phyloP scores from a whole-genome alignment of 2,329 filamentous ascomycete species.

The Pseudogymnoascus sp. region DNA sequence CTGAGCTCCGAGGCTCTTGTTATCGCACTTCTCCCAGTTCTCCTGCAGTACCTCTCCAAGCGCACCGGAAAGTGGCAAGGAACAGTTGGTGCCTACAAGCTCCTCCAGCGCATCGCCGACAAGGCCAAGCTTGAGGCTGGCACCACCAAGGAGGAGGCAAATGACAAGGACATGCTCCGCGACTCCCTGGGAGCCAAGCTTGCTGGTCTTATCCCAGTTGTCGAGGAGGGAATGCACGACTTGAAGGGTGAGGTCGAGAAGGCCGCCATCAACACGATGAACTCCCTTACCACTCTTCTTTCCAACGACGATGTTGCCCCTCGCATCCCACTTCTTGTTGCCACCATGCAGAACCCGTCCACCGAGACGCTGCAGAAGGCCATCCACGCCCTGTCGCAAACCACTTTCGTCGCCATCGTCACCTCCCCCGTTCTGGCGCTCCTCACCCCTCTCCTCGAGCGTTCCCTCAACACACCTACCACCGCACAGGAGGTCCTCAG shows the following conservation, averaged over 20 bases:
- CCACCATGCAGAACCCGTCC: constrained; percentile 91
- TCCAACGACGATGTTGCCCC: constrained; percentile 96
- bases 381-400: constrained; percentile 92
- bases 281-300: constrained; percentile 75
- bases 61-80: constrained; percentile 96
- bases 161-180: constrained; percentile 79
- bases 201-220: constrained; percentile 79
- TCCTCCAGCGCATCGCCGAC: constrained; percentile 89
- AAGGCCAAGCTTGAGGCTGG: constrained; percentile 83
- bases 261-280: constrained; percentile 89
- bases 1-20: constrained; percentile 77
- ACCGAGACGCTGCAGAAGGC: constrained; percentile 84
- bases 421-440: constrained; percentile 92
- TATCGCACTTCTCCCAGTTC: constrained; percentile 67
- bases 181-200: constrained; percentile 85
- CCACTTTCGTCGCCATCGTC: constrained; percentile 95
- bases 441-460: constrained; percentile 87
- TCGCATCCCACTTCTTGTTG: constrained; percentile 82
- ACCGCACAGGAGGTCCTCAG: constrained; percentile 91
- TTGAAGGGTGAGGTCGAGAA: constrained; percentile 83
- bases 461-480: constrained; percentile 81
- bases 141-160: constrained; percentile 69
- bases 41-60: constrained; percentile 70
- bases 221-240: constrained; percentile 92
- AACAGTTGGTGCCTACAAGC: constrained; percentile 72